phyloP scores from a whole-genome alignment of 2,329 filamentous ascomycete genomes.

The Cyphellophora attinorum region DNA sequence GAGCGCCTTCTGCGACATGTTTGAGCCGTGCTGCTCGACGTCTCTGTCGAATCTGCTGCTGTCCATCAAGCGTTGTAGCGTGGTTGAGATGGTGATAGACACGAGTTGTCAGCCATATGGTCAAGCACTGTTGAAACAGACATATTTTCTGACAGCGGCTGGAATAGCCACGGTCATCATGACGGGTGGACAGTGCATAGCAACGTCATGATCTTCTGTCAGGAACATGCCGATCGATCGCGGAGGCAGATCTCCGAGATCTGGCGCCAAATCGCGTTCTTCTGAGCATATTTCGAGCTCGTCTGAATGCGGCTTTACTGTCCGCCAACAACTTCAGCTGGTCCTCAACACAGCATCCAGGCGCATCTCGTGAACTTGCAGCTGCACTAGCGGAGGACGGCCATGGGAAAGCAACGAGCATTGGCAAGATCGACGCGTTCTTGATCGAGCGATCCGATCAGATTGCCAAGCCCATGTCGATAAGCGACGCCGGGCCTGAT shows the following conservation, averaged over 20 bases:
- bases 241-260: neutral
- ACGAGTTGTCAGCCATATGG: neutral
- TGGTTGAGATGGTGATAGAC: neutral
- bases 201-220: neutral
- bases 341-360: no score
- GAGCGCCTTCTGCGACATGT: slow-evolving; percentile 11
- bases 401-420: no score
- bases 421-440: no score
- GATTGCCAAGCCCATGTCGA: no score
- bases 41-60: slow-evolving; percentile 20
- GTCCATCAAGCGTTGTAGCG: slow-evolving; percentile 54
- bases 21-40: slow-evolving; percentile 6
- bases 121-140: neutral
- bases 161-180: neutral
- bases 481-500: no score
- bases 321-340: no score
- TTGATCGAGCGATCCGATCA: no score
- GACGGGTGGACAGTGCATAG: neutral
- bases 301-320: no score
- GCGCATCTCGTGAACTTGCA: no score
- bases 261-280: no score
- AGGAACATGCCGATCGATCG: neutral
- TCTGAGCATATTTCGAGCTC: no score
- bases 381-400: no score
- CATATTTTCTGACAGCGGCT: neutral